phyloP scores from a whole-genome alignment of 2,329 filamentous ascomycete genomes.

The Diaporthe sp. region DNA sequence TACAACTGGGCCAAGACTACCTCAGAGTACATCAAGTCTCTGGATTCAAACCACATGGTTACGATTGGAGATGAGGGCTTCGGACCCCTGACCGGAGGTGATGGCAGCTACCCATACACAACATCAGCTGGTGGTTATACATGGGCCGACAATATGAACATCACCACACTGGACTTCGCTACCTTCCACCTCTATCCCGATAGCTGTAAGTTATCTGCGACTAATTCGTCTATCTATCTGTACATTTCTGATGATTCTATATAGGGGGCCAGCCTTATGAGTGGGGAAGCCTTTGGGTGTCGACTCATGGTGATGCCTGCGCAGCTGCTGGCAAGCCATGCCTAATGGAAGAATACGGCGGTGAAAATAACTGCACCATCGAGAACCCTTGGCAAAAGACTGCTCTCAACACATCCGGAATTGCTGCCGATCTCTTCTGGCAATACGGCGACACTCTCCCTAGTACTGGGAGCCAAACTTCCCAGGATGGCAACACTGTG shows the following conservation, averaged over 20 bases:
- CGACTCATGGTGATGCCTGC: slow-evolving; percentile 42
- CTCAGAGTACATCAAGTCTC: slow-evolving; percentile 73
- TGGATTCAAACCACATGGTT: slow-evolving; percentile 75
- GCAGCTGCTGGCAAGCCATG: slow-evolving; percentile 42
- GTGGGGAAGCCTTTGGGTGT: slow-evolving; percentile 43
- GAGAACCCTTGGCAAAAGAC: slow-evolving; percentile 44
- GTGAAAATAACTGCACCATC: slow-evolving; percentile 41
- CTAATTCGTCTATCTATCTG: no score
- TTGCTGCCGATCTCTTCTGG: slow-evolving; percentile 44
- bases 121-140: slow-evolving; percentile 63
- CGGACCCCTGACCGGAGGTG: slow-evolving; percentile 57
- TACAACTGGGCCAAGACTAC: slow-evolving; percentile 71
- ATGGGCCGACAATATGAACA: slow-evolving; percentile 65
- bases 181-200: slow-evolving; percentile 65
- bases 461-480: slow-evolving; percentile 40
- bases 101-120: slow-evolving; percentile 66
- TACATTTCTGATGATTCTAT: background rate
- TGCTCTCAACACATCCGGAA: slow-evolving; percentile 42
- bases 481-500: slow-evolving; percentile 43
- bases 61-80: slow-evolving; percentile 72
- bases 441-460: slow-evolving; percentile 44
- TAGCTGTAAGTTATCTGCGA: slow-evolving; percentile 37
- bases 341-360: slow-evolving; percentile 43
- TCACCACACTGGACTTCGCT: slow-evolving; percentile 68
- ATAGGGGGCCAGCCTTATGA: slow-evolving; percentile 40